phyloP scores from a whole-genome alignment of 1,284 basidiomycete genomes.

The Filobasidium uniguttulatum region DNA sequence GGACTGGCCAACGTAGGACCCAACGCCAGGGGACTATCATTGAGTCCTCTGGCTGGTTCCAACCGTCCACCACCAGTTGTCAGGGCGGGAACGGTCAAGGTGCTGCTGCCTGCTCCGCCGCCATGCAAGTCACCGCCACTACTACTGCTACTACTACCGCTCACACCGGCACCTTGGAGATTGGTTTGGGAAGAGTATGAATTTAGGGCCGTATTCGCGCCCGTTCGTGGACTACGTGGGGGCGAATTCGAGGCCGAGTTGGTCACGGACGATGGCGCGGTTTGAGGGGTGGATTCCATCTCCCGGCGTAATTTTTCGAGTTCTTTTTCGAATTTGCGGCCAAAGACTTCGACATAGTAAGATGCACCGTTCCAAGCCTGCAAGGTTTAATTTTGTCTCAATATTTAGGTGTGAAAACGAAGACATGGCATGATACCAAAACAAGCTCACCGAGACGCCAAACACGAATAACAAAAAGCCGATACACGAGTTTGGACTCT shows the following conservation, averaged over 20 bases:
- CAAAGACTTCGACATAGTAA: constrained; percentile 84
- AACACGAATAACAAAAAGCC: constrained; percentile 66
- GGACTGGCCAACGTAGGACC: constrained; percentile 6
- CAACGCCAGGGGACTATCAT: constrained; percentile 13
- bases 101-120: neutral
- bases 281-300: constrained; percentile 32
- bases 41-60: constrained; percentile 9
- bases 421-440: constrained; percentile 20
- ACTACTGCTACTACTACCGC: no score
- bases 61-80: no score
- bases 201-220: neutral
- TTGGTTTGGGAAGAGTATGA: no score
- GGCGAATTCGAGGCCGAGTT: neutral
- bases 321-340: constrained; percentile 75
- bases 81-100: no score
- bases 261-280: neutral
- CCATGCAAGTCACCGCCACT: neutral
- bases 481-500: constrained; percentile 58
- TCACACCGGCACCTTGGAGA: no score
- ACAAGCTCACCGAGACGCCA: constrained; percentile 52
- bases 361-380: constrained; percentile 35
- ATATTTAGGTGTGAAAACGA: no score
- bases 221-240: neutral
- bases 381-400: no score
- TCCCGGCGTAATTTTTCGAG: constrained; percentile 76